Evolutionary conservation across 2,329 filamentous ascomycete species (phyloP).

Genomic region (Cryphonectria radicalis): DNA sequence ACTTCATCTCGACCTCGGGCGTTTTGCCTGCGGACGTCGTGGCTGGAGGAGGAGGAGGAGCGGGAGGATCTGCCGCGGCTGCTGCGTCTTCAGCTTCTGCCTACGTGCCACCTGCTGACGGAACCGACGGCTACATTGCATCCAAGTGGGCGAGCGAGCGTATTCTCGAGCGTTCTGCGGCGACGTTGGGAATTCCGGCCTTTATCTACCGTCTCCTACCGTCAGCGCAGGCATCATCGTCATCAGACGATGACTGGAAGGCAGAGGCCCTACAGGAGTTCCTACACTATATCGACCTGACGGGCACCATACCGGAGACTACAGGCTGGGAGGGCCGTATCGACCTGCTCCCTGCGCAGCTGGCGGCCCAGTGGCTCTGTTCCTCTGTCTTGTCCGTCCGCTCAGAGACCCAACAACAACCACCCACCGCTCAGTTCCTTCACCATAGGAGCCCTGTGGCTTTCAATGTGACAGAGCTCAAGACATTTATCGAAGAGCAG

Average conservation of each 20-base stretch:
- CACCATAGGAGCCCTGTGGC: neutral
- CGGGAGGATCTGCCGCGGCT: neutral
- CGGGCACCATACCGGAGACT: neutral
- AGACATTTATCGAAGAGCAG: neutral
- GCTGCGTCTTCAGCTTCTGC: slow-evolving; percentile 11
- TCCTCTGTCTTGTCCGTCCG: neutral
- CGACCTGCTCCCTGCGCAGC: neutral
- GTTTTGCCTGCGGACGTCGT: slow-evolving; percentile 24
- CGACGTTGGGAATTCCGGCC: slow-evolving; percentile 3
- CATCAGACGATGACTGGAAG: neutral
- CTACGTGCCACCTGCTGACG: slow-evolving; percentile 21
- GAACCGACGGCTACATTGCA: slow-evolving; percentile 37
- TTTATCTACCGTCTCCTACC: slow-evolving; percentile 19
- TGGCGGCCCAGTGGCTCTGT: slow-evolving; percentile 3
- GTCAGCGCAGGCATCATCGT: neutral
- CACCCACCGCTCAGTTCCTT: neutral
- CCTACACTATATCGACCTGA: neutral
- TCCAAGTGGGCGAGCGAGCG: slow-evolving; percentile 42
- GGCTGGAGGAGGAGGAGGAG: neutral
- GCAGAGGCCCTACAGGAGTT: neutral
- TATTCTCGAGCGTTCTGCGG: slow-evolving; percentile 35
- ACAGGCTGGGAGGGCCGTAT: slow-evolving; percentile 10
- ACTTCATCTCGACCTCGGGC: slow-evolving; percentile 38
- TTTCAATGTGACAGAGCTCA: neutral
- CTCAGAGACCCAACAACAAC: neutral